Evolutionary conservation across 768 basidiomycete genomes (phyloP), one percentile per base, ranked within the genome.

Genomic region (Tulasnella sp.): DNA sequence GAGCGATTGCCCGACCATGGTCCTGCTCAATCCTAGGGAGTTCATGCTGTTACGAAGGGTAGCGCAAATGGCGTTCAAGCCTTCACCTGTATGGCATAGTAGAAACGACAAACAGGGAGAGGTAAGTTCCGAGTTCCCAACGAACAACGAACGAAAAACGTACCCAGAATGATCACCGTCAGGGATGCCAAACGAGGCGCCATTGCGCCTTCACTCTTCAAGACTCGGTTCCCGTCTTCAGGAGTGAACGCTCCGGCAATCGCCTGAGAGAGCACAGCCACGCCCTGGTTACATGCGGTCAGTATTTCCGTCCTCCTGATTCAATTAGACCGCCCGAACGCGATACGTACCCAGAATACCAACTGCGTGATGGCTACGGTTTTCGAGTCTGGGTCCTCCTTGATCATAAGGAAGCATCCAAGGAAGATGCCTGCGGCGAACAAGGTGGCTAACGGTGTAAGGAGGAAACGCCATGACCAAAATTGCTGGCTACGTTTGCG

Each of bases 141-240:
- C 31, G 9, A 40, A 37, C 2, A 22, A 22, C 46, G 46, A 46
- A 46, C 46, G 44, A 46, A 18, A n/a, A 37, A 4, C 64, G 18
- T 69, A 69, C 64, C 64, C 64, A 69, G 18, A 31, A 69, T 69
- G 28, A 69, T 69, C 16, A 69, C 64, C 8, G 64, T 69, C 12
- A 69, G 37, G 3, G 64, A 69, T 69, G 28, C 16, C 64, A 69
- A 37, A 24, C 64, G 28, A 28, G 64, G 64, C 12, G 64, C 64
- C 64, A 69, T 69, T 20, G 64, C 64, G 11, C 64, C 64, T 69
- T 69, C 64, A 6, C 31, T 69, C 64, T 69, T 69, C 64, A 69
- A 37, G 28, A 69, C 64, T 31, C 64, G 31, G 12, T 11, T 7
- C 1, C 64, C 64, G 14, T 69, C 64, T 16, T 69, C 64, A 7